Evolutionary conservation across 495 filamentous ascomycete genomes (phyloP), one percentile per base, ranked within the genome.

Genomic region (Penicillium dipodomyicola): DNA sequence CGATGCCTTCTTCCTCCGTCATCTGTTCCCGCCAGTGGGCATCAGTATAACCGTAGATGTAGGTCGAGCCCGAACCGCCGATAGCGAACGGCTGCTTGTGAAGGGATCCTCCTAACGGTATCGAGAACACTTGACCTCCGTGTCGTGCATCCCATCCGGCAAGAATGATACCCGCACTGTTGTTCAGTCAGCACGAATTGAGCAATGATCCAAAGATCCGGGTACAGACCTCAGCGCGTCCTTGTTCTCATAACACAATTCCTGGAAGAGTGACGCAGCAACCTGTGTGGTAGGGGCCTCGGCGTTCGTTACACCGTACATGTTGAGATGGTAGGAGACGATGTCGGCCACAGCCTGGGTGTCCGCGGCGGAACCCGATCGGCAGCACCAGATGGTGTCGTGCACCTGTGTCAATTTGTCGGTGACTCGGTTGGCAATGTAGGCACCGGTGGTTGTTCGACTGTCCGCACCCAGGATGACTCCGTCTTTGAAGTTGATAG

Each of bases 341-440:
- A 98, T 96, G 69, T 98, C 94, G 48, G 94, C 95, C 42, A 98
- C 88, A 22, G 94, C 95, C 75, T 98, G 94, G 53, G 94, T 98
- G 71, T 98, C 94, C 64, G 94, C 94, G 20, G 94, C 94, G 11
- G 94, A 97, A 29, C 94, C 94, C 50, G 95, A 97, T 61, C 87
- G 87, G 77, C 94, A 98, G 81, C 94, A 98, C 94, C 94, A 98
- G 72, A 98, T 97, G 47, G 93, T 97, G 74, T 97, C 94, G 75
- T 96, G 89, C 41, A 98, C 92, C 76, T 92, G 90, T 61, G 95
- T 98, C 68, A 98, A 86, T 81, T 98, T 98, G 80, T 98, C 94
- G 55, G 94, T 97, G 48, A 98, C 95, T 77, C 94, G 87, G 73
- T 98, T 98, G 65, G 94, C 95, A 70, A 98, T 97, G 82, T 96